Evolutionary conservation across 495 filamentous ascomycete genomes (phyloP), one percentile per base, ranked within the genome.

Genomic region (Parathielavia appendiculata): DNA sequence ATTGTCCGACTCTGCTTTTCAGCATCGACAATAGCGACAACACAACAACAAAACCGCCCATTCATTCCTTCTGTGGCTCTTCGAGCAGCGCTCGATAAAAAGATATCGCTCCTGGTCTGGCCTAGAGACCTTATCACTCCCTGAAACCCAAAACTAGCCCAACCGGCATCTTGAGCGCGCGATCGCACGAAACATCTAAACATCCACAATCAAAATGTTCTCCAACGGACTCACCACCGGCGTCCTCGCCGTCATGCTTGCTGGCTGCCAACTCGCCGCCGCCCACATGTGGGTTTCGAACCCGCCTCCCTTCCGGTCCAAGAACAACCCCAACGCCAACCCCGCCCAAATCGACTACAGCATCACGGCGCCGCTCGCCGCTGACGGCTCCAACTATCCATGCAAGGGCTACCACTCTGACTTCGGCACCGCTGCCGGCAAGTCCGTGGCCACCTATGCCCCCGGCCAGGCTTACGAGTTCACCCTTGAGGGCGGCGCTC

Each of bases 321-420:
- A 78, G 65, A 68, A 57, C 66, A 85, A 83, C 75, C 72, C 76
- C 16, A 69, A 77, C 59, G 69, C 74, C 23, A 69, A 77, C 59
- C 69, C 73, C 20, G 51, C 50, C 39, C 63, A 76, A 50, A 73
- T 73, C 57, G 77, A 78, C 64, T 80, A 86, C 72, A 84, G 79
- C 69, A 81, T 83, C 68, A 81, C 79, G 1, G 67, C 76, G 6
- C 85, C 86, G 13, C 76, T 86, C 54, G 65, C 63, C 38, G 56
- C 54, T 5, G 61, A 56, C 41, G 79, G 81, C 20, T 69, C 73
- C 22, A 71, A 85, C 67, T 88, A 76, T 66, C 82, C 85, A 5
- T 88, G 86, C 79, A 87, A 87, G 74, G 81, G 81, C n/a, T 83
- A 87, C 65, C 79, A 82, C 20, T 72, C 72, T n/a, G 73, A 79